phyloP scores from a whole-genome alignment of 768 basidiomycete genomes.

The Suillus ampliporus region DNA sequence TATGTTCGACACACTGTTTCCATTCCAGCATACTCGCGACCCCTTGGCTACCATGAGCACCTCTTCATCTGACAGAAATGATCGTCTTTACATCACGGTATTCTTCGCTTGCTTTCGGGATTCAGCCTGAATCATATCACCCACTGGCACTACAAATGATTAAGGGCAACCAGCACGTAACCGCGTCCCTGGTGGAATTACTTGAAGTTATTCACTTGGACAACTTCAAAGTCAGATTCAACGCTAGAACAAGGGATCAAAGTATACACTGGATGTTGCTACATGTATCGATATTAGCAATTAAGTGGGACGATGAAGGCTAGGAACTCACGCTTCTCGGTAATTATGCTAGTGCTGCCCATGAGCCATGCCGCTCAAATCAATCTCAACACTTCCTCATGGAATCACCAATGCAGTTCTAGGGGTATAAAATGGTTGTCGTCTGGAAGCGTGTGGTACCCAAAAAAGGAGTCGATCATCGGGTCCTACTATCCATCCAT shows the following conservation, averaged over 20 bases:
- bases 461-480: not conserved
- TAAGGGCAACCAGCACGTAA: not conserved
- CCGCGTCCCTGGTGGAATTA: not conserved
- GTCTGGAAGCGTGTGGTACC: not conserved
- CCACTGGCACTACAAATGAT: not conserved
- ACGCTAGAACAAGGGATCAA: not conserved
- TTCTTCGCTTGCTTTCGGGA: not conserved
- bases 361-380: not conserved
- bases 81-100: conserved; percentile 8
- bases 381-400: not conserved
- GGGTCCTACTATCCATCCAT: not conserved
- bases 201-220: not conserved
- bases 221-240: not conserved
- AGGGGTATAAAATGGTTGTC: not conserved
- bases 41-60: conserved; percentile 21
- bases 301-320: not conserved
- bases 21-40: conserved; percentile 12
- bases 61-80: not conserved
- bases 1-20: conserved; percentile 12
- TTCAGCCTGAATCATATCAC: not conserved
- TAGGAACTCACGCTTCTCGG: not conserved
- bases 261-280: not conserved
- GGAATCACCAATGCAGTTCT: not conserved
- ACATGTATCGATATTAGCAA: not conserved
- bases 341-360: not conserved